A percentile compares a stretch with the other conserved stretches of the same genome.
Conservation (phyloP, 805 yeast genomes). For the Candida sithepensis region DNA sequence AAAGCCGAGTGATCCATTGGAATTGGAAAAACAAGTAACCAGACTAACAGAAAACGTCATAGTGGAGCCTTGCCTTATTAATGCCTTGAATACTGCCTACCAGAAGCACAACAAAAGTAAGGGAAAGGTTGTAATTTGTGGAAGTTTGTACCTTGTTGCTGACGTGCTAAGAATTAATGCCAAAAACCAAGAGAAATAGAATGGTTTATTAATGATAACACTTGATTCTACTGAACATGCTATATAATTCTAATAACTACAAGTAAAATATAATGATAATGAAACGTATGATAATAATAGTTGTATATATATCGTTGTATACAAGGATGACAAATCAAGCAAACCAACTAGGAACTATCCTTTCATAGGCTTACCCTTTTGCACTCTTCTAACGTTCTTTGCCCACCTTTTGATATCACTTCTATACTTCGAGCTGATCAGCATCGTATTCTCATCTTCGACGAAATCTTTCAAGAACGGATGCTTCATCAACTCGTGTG, state of each 20-base stretch:
- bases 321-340: no score
- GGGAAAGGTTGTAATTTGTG: slow-evolving; percentile 52
- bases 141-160: slow-evolving; percentile 66
- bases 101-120: slow-evolving; percentile 4
- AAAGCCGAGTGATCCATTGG: slow-evolving; percentile 37
- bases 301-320: no score
- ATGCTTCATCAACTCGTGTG: slow-evolving; percentile 58
- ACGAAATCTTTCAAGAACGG: slow-evolving; percentile 28
- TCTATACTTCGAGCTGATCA: slow-evolving; percentile 20
- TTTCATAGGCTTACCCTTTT: slow-evolving; percentile 30
- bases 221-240: no score
- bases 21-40: slow-evolving; percentile 25
- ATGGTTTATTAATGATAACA: no score
- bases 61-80: slow-evolving; percentile 22
- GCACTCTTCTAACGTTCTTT: slow-evolving; percentile 34
- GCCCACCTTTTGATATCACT: slow-evolving; percentile 33
- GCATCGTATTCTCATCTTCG: slow-evolving; percentile 33
- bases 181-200: background rate
- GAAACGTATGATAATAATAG: no score
- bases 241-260: no score
- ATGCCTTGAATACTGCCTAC: slow-evolving; percentile 26
- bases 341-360: background rate
- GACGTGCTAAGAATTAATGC: slow-evolving; percentile 42
- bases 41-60: slow-evolving; percentile 25
- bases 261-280: no score